phyloP scores from a whole-genome alignment of 371 early-diverging fungal genomes.

The Actinomucor elegans region DNA sequence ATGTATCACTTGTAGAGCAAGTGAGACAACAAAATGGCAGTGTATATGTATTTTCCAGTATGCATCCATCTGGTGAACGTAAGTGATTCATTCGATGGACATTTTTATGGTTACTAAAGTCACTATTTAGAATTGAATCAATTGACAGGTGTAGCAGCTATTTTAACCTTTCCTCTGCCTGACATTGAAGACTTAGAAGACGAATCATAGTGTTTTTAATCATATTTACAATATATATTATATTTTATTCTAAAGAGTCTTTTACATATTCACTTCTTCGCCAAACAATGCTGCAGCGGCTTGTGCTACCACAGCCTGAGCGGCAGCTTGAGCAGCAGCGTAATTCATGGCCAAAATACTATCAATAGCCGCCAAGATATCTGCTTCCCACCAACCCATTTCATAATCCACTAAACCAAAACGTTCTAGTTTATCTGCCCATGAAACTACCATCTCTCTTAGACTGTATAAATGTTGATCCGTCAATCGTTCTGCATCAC shows the following conservation, averaged over 20 bases:
- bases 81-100: no score
- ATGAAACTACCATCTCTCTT: constrained; percentile 61
- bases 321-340: constrained; percentile 50
- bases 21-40: constrained; percentile 79
- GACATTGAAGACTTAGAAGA: constrained; percentile 66
- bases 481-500: constrained; percentile 56
- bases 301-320: constrained; percentile 48
- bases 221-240: not conserved
- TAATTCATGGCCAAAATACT: constrained; percentile 52
- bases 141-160: constrained; percentile 94
- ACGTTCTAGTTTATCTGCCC: constrained; percentile 75
- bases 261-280: constrained; percentile 35
- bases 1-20: constrained; percentile 83
- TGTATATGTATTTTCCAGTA: constrained; percentile 86
- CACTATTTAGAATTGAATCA: constrained; percentile 80
- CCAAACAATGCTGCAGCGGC: constrained; percentile 48
- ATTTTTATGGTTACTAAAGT: no score
- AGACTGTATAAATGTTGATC: constrained; percentile 66
- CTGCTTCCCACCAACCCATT: constrained; percentile 84
- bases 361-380: constrained; percentile 74
- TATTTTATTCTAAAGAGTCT: constrained; percentile 3
- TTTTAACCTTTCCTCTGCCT: constrained; percentile 80
- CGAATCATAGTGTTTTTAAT: constrained; percentile 8
- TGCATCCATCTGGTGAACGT: constrained; percentile 95
- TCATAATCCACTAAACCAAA: constrained; percentile 86